Percentiles rank a stretch among this genome's conserved stretches.
Evolutionary conservation across 805 yeast species (phyloP).

Genomic region (Ogataea angusta): DNA sequence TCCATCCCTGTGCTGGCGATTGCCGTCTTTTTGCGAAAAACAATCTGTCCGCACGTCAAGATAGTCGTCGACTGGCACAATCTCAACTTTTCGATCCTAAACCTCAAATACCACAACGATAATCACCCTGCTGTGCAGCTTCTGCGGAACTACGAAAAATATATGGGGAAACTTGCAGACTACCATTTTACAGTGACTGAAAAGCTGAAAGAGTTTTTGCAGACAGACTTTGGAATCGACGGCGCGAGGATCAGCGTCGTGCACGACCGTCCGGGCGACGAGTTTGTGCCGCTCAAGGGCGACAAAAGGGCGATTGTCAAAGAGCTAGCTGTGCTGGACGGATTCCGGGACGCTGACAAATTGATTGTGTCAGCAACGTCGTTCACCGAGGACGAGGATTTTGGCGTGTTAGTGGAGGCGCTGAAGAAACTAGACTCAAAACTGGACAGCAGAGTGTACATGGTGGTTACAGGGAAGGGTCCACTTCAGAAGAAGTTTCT

Average conservation of each 20-base stretch:
- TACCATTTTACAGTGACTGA: constrained; percentile 78
- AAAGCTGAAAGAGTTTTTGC: constrained; percentile 62
- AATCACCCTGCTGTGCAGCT: constrained; percentile 61
- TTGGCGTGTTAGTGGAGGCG: constrained; percentile 65
- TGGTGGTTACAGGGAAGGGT: constrained; percentile 96
- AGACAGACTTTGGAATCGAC: constrained; percentile 50
- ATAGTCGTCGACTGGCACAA: constrained; percentile 96
- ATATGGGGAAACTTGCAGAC: constrained; percentile 61
- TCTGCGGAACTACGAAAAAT: constrained; percentile 59
- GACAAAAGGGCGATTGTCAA: constrained; percentile 32
- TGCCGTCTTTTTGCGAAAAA: constrained; percentile 48
- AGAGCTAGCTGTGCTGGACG: constrained; percentile 32
- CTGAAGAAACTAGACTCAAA: constrained; percentile 54
- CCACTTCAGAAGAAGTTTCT: constrained; percentile 60
- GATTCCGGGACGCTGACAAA: constrained; percentile 41
- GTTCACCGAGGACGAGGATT: constrained; percentile 94
- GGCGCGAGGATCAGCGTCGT: constrained; percentile 54
- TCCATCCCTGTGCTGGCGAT: constrained; percentile 76
- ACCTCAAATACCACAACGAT: constrained; percentile 52
- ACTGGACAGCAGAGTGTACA: constrained; percentile 44
- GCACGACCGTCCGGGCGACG: constrained; percentile 81
- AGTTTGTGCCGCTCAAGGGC: constrained; percentile 52
- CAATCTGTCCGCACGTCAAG: constrained; percentile 46
- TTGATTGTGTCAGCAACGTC: constrained; percentile 87
- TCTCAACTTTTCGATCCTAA: constrained; percentile 78